Percentiles rank a stretch among this genome's conserved stretches.
phyloP scores from a whole-genome alignment of 2,329 filamentous ascomycete genomes.

The Trichophyton simii region DNA sequence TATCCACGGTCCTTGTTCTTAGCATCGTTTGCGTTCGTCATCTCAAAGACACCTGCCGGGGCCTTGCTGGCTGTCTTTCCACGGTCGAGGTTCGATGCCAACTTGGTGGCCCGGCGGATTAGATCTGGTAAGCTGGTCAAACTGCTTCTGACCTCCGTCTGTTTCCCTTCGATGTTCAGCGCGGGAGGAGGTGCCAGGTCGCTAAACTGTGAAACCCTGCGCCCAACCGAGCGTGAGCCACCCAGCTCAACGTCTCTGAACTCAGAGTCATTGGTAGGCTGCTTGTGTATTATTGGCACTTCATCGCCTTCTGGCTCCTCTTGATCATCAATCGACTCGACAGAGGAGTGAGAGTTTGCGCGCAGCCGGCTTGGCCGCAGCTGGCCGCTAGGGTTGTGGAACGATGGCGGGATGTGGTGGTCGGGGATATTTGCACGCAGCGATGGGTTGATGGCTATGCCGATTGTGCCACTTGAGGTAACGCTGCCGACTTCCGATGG shows the following conservation, averaged over 20 bases:
- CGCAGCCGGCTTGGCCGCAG: neutral
- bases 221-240: neutral
- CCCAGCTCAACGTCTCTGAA: neutral
- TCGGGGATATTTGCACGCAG: neutral
- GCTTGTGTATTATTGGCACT: neutral
- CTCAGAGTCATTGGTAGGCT: neutral
- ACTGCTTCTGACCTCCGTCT: slow-evolving; percentile 73
- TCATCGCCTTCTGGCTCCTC: neutral
- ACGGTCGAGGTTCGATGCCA: slow-evolving; percentile 78
- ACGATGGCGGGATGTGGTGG: neutral
- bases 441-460: neutral
- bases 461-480: neutral
- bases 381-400: neutral
- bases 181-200: slow-evolving; percentile 47
- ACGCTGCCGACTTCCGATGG: neutral
- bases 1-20: slow-evolving; percentile 22
- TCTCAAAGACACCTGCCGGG: slow-evolving; percentile 39
- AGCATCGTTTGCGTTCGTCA: slow-evolving; percentile 26
- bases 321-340: neutral
- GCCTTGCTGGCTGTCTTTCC: slow-evolving; percentile 53
- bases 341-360: neutral
- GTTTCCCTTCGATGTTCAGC: slow-evolving; percentile 66
- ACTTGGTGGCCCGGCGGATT: slow-evolving; percentile 72
- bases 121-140: slow-evolving; percentile 85
- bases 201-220: neutral